Base-by-base conservation (phyloP, 495 filamentous ascomycete genomes). In the Friedmanniomyces simplex region DNA sequence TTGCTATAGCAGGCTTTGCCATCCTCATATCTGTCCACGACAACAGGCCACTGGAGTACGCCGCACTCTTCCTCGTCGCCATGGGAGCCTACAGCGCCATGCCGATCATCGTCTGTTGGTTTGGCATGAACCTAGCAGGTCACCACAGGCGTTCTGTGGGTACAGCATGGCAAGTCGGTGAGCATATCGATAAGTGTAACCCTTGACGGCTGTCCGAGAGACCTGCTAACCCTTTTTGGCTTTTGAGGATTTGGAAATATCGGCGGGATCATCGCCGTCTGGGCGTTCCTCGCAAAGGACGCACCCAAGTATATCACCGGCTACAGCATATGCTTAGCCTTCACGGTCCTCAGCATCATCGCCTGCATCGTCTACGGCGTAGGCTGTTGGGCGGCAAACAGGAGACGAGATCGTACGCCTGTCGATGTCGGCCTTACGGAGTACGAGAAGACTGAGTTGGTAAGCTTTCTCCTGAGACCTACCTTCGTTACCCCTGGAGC, bases 41-140 rank as follows among this genome's bases (percentile, higher is more conserved):
- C 57, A 62, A 70, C 59, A 60, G 45, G 24, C 28, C 53, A 2
- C 52, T 71, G 5, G 63, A 71, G 47, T 73, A 73, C 54, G 70
- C 53, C 6, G 71, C 69, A 5, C 67, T 73, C 13, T 72, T 73
- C 68, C 61, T 73, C 36, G 70, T 72, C 5, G 66, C 71, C 14
- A 69, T 69, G 63, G 72, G 72, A 11, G 63, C 67, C 0, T 73
- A 76, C 61, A 69, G 79, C 51, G 85, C 88, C 10, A 87, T 91
- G 82, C 89, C 89, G 0, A 80, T 95, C 12, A 78, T 88, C 37
- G 81, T 94, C 0, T 96, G 89, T 68, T 98, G 91, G 89, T 96
- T 89, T 71, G 86, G 85, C 59, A 95, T 95, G 82, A 67, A 67
- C 47, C 57, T 66, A 2, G 63, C 59, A 8, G 52, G 43, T 11